phyloP scores from a whole-genome alignment of 2,329 filamentous ascomycete genomes.

The Leptoxyphium fumago region DNA sequence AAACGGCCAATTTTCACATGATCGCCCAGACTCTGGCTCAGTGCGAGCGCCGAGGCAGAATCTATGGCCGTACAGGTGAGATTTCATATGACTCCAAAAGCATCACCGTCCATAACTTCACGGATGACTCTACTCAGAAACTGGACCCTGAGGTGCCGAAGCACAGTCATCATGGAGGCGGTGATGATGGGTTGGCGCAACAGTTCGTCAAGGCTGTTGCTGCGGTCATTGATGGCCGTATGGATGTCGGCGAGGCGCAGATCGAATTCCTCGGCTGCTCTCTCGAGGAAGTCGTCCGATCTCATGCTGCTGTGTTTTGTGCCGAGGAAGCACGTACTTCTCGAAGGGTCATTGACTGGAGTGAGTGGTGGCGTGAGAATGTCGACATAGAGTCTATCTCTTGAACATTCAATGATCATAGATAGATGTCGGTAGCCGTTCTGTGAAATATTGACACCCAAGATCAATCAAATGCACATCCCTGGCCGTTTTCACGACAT shows the following conservation, averaged over 20 bases:
- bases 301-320: conserved; percentile 85
- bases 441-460: too few relatives aligned
- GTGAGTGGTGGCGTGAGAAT: conserved; percentile 55
- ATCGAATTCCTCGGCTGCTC: conserved; percentile 62
- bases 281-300: conserved; percentile 73
- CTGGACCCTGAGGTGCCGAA: conserved; percentile 45
- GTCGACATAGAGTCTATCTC: conserved; percentile 21
- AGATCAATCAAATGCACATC: too few relatives aligned
- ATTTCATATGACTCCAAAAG: conserved; percentile 67
- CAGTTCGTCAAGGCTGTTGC: conserved; percentile 76
- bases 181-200: conserved; percentile 62
- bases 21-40: conserved; percentile 76
- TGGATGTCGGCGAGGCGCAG: conserved; percentile 58
- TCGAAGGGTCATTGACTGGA: conserved; percentile 59
- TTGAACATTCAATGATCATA: too few relatives aligned
- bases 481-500: too few relatives aligned
- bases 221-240: conserved; percentile 56
- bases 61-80: conserved; percentile 80
- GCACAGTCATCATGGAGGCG: conserved; percentile 49
- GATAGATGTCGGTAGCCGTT: too few relatives aligned
- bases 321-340: conserved; percentile 70
- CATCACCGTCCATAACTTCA: conserved; percentile 65
- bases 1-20: conserved; percentile 89
- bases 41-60: conserved; percentile 68
- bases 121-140: conserved; percentile 38